These are phyloP conservation scores for Cutaneotrichosporon sp. DNA, from an alignment of 1,284 basidiomycete genomes.

Conservation along the genomic window DNA sequence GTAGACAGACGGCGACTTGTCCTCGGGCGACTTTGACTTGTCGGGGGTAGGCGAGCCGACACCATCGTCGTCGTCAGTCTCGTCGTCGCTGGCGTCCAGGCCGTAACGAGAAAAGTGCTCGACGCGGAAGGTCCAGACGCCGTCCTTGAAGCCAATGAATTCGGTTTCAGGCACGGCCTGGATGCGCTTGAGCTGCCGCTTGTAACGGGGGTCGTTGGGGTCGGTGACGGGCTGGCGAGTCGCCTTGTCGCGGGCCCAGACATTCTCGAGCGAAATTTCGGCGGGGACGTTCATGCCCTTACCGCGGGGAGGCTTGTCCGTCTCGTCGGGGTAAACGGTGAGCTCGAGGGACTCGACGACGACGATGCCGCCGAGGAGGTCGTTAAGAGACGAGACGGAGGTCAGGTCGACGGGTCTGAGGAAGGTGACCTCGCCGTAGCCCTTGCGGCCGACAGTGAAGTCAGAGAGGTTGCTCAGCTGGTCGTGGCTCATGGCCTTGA, in stretches of 20 bases:
- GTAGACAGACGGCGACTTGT: conserved; percentile 6
- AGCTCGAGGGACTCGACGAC: conserved; percentile 90
- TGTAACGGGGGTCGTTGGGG: conserved; percentile 66
- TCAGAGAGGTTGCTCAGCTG: conserved; percentile 68
- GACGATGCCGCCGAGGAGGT: conserved; percentile 83
- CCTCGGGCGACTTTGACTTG: conserved; percentile 8
- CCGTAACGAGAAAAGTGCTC: conserved; percentile 73
- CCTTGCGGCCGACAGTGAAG: conserved; percentile 84
- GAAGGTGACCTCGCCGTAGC: conserved; percentile 89
- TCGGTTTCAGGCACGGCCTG: conserved; percentile 81
- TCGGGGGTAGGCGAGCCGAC: conserved; percentile 17
- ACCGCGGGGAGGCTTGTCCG: conserved; percentile 76
- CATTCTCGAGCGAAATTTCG: conserved; percentile 73
- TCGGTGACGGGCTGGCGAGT: conserved; percentile 90
- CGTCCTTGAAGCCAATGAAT: conserved; percentile 78
- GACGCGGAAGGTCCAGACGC: conserved; percentile 91
- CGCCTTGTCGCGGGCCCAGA: conserved; percentile 90
- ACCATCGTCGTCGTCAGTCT: conserved; percentile 35
- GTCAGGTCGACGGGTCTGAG: conserved; percentile 91
- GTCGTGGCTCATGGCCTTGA: conserved; percentile 66
- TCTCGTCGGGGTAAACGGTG: conserved; percentile 87
- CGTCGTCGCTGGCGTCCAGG: conserved; percentile 46
- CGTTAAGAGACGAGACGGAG: conserved; percentile 73
- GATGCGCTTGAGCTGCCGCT: conserved; percentile 79
- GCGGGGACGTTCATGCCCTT: conserved; percentile 88